These are phyloP conservation scores for Raphanus raphanistrum DNA, from an alignment of 345 rosid genomes.

Conservation along the genomic window DNA sequence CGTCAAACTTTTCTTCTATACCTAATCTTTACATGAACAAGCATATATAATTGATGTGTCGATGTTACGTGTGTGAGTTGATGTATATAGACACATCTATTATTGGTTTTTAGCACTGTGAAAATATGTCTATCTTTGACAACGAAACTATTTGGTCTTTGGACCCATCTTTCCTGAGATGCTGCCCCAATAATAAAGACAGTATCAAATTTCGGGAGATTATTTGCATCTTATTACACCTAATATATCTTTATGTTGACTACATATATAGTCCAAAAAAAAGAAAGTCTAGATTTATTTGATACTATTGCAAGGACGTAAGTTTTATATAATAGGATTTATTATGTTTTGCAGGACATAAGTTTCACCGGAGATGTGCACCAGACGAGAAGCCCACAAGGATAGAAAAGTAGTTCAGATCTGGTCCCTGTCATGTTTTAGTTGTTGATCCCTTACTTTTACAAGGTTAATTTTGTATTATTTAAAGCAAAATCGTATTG, in stretches of 20 bases:
- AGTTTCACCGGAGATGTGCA: constrained; percentile 50
- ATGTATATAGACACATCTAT: constrained; percentile 2
- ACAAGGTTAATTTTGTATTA: constrained; percentile 21
- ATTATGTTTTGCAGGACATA: constrained; percentile 44
- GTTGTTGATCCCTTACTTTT: constrained; percentile 22
- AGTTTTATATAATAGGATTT: not conserved
- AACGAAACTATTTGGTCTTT: constrained; percentile 24
- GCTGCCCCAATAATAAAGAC: constrained; percentile 6
- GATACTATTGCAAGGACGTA: not conserved
- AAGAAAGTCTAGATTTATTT: not conserved
- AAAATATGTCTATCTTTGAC: constrained; percentile 3
- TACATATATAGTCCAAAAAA: constrained; percentile 1
- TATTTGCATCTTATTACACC: not conserved
- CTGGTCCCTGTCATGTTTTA: constrained; percentile 11
- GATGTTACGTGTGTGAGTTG: constrained; percentile 26
- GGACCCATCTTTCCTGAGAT: not conserved
- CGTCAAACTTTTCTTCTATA: constrained; percentile 34
- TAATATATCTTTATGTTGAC: not conserved
- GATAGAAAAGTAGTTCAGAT: constrained; percentile 36
- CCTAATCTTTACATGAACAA: constrained; percentile 4
- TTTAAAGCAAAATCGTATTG: constrained; percentile 21
- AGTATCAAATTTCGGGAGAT: not conserved
- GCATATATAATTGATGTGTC: constrained; percentile 12
- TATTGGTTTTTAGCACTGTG: constrained; percentile 20
- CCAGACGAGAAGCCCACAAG: constrained; percentile 60